Evolutionary conservation across 495 filamentous ascomycete genomes (phyloP), one percentile per base, ranked within the genome.

Genomic region (Aspergillus diversus): DNA sequence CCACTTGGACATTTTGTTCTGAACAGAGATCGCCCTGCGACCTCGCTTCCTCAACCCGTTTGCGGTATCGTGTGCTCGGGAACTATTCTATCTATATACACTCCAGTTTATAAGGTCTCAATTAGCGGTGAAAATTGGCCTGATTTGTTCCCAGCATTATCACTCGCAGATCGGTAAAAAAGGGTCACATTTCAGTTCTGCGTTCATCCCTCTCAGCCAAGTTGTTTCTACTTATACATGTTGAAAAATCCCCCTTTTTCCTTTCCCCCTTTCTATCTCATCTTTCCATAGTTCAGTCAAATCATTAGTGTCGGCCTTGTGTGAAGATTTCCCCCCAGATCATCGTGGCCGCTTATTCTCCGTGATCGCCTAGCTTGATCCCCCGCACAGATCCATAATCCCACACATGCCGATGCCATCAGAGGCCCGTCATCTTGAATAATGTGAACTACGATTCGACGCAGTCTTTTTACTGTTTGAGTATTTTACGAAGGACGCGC

Each of bases 351-450:
- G 48, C 39, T 50, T 49, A 50, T 51, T 51, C 46, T 57, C 43
- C 60, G 47, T 43, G 39, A 42, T 57, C 53, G 50, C 21, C n/a
- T 34, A 56, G 60, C 52, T 56, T 37, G 43, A 63, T 37, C 55
- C 47, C 60, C 48, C 53, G 55, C 53, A 32, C 7, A 63, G 17
- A 50, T 27, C 21, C 21, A 27, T 27, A 27, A 27, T 27, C 21
- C 21, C 21, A 53, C 60, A 63, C 60, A 53, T 63, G 53, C 60
- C 21, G 16, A 0, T 57, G 21, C 37, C 60, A 37, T 33, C 53
- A 13, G 42, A 50, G 21, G 12, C 33, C 27, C 58, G 46, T 50
- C 46, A 57, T 57, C 53, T 48, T 48, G 27, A 57, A 63, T 56
- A 43, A 63, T 63, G 54, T 63, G 60, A 32, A 57, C n/a, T 21